Percentiles rank a stretch among this genome's conserved stretches.
phyloP scores from a whole-genome alignment of 2,329 filamentous ascomycete genomes.

The Venturia oleaginea region DNA sequence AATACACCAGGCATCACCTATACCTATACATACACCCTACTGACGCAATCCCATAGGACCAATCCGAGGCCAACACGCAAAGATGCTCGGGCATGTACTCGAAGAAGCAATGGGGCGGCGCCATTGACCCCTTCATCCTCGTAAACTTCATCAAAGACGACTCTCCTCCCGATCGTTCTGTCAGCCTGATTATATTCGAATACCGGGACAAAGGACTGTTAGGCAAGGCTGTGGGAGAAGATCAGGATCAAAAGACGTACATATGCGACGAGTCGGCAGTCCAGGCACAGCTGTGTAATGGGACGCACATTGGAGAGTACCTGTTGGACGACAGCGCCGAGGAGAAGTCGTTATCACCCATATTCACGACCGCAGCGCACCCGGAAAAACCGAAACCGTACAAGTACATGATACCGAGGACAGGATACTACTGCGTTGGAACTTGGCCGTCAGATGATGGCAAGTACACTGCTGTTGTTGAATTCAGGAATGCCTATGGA shows the following conservation, averaged over 20 bases:
- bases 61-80: slow-evolving; percentile 68
- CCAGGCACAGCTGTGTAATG: slow-evolving; percentile 60
- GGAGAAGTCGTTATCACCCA: slow-evolving; percentile 57
- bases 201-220: slow-evolving; percentile 79
- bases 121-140: slow-evolving; percentile 79
- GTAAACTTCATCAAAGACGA: slow-evolving; percentile 62
- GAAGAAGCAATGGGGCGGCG: slow-evolving; percentile 77
- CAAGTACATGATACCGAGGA: slow-evolving; percentile 78
- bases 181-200: slow-evolving; percentile 86
- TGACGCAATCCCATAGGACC: slow-evolving; percentile 45
- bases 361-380: slow-evolving; percentile 73
- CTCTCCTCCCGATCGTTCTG: slow-evolving; percentile 59
- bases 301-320: slow-evolving; percentile 73
- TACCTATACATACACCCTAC: not conserved
- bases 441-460: slow-evolving; percentile 59
- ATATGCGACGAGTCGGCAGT: slow-evolving; percentile 72
- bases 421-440: slow-evolving; percentile 91
- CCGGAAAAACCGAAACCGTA: slow-evolving; percentile 65
- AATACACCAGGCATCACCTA: too few species aligned
- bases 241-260: slow-evolving; percentile 49
- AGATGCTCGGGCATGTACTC: slow-evolving; percentile 94
- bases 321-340: slow-evolving; percentile 71
- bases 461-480: slow-evolving; percentile 71
- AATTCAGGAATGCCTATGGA: slow-evolving; percentile 93
- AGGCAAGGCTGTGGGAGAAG: slow-evolving; percentile 51